These are phyloP conservation scores for Neurospora sp. DNA, from an alignment of 2,329 filamentous ascomycete species.

Conservation along the genomic window DNA sequence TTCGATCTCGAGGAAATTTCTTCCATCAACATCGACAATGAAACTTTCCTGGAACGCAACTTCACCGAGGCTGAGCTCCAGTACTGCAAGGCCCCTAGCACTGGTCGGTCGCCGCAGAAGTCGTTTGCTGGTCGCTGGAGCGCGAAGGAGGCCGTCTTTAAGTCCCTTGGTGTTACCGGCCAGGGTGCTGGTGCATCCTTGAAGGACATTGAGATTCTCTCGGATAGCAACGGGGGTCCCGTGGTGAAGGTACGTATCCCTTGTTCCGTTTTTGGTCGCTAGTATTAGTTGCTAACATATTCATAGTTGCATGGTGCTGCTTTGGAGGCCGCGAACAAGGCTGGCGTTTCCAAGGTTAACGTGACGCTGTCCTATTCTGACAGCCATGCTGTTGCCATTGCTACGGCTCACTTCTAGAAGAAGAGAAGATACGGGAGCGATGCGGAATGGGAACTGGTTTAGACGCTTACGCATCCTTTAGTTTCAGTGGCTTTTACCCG, in stretches of 20 bases:
- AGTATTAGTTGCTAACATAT: constrained; percentile 26
- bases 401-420: constrained; percentile 65
- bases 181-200: constrained; percentile 81
- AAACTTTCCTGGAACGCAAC: constrained; percentile 89
- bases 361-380: constrained; percentile 97
- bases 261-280: not conserved
- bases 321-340: constrained; percentile 70
- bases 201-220: constrained; percentile 88
- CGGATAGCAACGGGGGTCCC: constrained; percentile 72
- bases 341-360: constrained; percentile 77
- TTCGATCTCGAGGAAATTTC: constrained; percentile 88
- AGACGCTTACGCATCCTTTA: not conserved
- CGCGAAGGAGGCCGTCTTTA: constrained; percentile 98
- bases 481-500: not conserved
- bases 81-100: constrained; percentile 63
- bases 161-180: constrained; percentile 79
- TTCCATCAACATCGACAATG: constrained; percentile 84
- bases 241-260: constrained; percentile 62
- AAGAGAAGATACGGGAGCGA: not conserved
- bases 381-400: constrained; percentile 86
- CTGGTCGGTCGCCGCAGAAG: constrained; percentile 63
- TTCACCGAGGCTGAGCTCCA: constrained; percentile 77
- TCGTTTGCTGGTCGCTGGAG: constrained; percentile 95
- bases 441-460: not conserved
- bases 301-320: constrained; percentile 76